Conservation (phyloP, 257 asterid genomes). For the Cinchona pubescens region DNA sequence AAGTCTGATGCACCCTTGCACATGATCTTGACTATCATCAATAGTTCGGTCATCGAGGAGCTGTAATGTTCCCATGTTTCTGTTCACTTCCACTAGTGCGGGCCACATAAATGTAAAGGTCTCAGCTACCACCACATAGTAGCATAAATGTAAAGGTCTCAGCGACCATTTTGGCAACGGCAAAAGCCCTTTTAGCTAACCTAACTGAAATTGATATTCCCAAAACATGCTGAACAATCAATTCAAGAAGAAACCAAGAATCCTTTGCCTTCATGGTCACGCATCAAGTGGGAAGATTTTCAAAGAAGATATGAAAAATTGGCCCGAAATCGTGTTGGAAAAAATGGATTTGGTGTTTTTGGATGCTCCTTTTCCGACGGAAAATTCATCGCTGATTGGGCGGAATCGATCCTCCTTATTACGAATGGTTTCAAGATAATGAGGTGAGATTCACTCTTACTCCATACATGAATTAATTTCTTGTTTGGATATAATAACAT, state of each 20-base stretch:
- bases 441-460: conserved; percentile 20
- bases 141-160: no score
- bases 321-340: conserved; percentile 35
- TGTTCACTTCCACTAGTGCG: no score
- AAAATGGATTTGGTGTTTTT: conserved; percentile 32
- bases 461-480: no score
- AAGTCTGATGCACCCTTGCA: no score
- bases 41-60: no score
- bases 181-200: background rate
- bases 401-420: conserved; percentile 37
- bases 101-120: no score
- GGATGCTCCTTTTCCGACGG: conserved; percentile 36
- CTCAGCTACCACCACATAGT: no score
- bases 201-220: background rate
- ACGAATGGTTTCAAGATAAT: conserved; percentile 30
- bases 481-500: background rate
- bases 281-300: conserved; percentile 31
- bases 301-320: conserved; percentile 20
- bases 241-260: conserved; percentile 23
- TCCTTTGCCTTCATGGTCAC: conserved; percentile 41
- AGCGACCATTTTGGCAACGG: no score
- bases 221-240: background rate
- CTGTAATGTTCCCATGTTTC: no score
- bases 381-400: conserved; percentile 14
- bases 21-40: no score